Base-by-base conservation (phyloP, 2,329 filamentous ascomycete genomes). In the Aureobasidium sp. region DNA sequence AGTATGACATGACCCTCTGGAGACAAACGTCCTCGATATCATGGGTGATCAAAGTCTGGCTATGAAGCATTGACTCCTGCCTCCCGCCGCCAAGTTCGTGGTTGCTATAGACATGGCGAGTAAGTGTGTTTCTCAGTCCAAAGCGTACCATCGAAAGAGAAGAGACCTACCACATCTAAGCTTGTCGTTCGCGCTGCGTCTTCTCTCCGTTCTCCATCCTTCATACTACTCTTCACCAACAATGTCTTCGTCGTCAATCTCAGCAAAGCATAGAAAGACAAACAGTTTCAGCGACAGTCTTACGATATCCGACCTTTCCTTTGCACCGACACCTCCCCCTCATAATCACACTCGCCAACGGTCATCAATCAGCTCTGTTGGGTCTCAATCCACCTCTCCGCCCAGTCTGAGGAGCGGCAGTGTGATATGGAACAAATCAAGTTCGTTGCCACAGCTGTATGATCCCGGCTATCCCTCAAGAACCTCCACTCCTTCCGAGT, bases 81-180 rank as follows among this genome's bases (percentile, higher is more conserved):
- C 42, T 59, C 44, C 55, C 55, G 55, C n/a, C 55, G 42, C 42
- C 44, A 59, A 48, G 5, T 48, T 48, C 17, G n/a, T 59, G 55
- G 55, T 59, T 59, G 55, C 55, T 59, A 59, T 59, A 59, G 55
- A 27, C 41, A 48, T 48, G 42, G 42, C 55, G 55, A 59, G 55
- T 59, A 59, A 59, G 42, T 48, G 22, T 48, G 42, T 39, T 47
- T 47, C 55, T 41, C 55, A 27, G 17, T 39, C 20, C 31, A 45
- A 36, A 47, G 42, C 55, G 55, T 59, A 45, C 41, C 39, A 59
- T 39, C 20, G 31, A 48, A 47, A 36, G 14, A 6, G 7, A 22
- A 29, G n/a, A 53, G 37, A 17, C 37, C 22, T 41, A 53, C 34
- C 15, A 55, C 37, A 11, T 47, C 12, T 29, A 11, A 39, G 9